These are phyloP conservation scores for Colletotrichum falcatum DNA, from an alignment of 2,329 filamentous ascomycete species.

Conservation along the genomic window DNA sequence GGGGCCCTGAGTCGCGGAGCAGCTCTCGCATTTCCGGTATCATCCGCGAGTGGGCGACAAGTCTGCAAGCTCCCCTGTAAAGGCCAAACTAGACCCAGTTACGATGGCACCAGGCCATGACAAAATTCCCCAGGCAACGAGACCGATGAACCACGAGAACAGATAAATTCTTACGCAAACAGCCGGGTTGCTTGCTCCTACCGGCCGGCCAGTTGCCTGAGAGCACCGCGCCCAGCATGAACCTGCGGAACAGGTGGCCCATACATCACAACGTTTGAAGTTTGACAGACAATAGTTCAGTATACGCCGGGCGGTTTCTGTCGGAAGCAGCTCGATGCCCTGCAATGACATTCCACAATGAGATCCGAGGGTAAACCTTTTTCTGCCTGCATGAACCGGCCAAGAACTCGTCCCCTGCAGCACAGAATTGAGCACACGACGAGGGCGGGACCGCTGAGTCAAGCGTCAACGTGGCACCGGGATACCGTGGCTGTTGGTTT, in stretches of 20 bases:
- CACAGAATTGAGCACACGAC: background rate
- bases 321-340: background rate
- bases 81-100: slow-evolving; percentile 2
- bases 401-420: slow-evolving; percentile 1
- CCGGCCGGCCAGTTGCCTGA: background rate
- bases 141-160: background rate
- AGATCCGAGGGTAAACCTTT: background rate
- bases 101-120: background rate
- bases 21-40: slow-evolving; percentile 3
- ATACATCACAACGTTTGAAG: no score
- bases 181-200: background rate
- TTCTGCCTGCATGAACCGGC: slow-evolving; percentile 4
- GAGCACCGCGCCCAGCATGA: background rate
- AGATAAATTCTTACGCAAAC: background rate
- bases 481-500: slow-evolving; percentile 11
- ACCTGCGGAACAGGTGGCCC: background rate
- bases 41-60: slow-evolving; percentile 9
- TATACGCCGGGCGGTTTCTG: slow-evolving; percentile 14
- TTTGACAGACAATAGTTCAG: background rate
- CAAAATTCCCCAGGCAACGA: background rate
- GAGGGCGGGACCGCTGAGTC: slow-evolving; percentile 19
- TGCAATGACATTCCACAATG: background rate
- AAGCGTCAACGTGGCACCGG: slow-evolving; percentile 7
- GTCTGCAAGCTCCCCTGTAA: background rate
- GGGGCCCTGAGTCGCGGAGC: slow-evolving; percentile 15